phyloP scores from a whole-genome alignment of 1,284 basidiomycete genomes.

The Fomitopsis schrenkii region DNA sequence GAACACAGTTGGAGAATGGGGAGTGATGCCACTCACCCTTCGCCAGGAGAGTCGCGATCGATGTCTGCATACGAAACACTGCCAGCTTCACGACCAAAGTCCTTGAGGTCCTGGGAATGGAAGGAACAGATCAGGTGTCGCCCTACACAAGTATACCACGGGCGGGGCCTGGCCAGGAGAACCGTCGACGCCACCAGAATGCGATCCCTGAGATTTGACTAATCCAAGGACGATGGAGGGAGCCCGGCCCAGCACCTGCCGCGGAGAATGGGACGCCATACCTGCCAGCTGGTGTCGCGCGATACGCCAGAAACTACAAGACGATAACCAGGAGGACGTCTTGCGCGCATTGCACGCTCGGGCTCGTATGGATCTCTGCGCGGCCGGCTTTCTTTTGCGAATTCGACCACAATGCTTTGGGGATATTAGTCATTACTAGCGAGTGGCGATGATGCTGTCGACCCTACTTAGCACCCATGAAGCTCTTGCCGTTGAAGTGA shows the following conservation, averaged over 20 bases:
- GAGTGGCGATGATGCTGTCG: neutral
- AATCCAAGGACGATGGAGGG: neutral
- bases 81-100: slow-evolving; percentile 90
- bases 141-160: neutral
- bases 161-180: neutral
- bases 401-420: slow-evolving; percentile 83
- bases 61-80: slow-evolving; percentile 92
- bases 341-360: slow-evolving; percentile 52
- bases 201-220: neutral
- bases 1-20: slow-evolving; percentile 4
- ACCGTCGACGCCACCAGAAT: neutral
- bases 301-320: slow-evolving; percentile 84
- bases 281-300: slow-evolving; percentile 96
- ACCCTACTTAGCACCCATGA: slow-evolving; percentile 81
- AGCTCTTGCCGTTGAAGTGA: slow-evolving; percentile 81
- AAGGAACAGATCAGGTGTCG: neutral
- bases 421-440: slow-evolving; percentile 9
- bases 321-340: slow-evolving; percentile 78
- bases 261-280: slow-evolving; percentile 35
- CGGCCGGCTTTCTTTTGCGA: slow-evolving; percentile 84
- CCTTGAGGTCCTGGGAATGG: slow-evolving; percentile 82
- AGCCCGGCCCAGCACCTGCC: slow-evolving; percentile 2
- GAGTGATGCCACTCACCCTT: slow-evolving; percentile 62
- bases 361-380: slow-evolving; percentile 74
- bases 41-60: slow-evolving; percentile 77